phyloP scores from a whole-genome alignment of 2,329 filamentous ascomycete species.

The Claviceps arundinis region DNA sequence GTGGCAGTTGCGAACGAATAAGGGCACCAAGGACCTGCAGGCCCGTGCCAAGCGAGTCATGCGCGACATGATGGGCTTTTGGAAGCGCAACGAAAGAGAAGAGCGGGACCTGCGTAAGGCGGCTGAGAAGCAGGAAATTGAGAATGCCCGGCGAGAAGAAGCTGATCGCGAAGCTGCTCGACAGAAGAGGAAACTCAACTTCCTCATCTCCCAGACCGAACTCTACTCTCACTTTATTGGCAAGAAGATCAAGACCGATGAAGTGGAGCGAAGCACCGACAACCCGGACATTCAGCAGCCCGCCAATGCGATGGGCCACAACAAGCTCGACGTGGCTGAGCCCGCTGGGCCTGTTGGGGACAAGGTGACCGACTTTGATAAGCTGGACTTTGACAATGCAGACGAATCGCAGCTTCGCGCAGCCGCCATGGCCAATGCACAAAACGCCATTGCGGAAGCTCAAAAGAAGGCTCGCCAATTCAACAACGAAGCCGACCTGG shows the following conservation, averaged over 20 bases:
- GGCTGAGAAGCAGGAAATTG: slow-evolving; percentile 88
- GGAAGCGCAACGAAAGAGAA: slow-evolving; percentile 97
- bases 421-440: slow-evolving; percentile 88
- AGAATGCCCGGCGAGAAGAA: slow-evolving; percentile 92
- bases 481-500: slow-evolving; percentile 54
- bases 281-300: slow-evolving; percentile 56
- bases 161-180: slow-evolving; percentile 93
- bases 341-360: slow-evolving; percentile 39
- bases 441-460: slow-evolving; percentile 88
- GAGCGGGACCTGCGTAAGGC: slow-evolving; percentile 89
- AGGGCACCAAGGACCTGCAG: slow-evolving; percentile 95
- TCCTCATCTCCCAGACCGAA: slow-evolving; percentile 96
- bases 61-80: slow-evolving; percentile 99
- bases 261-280: slow-evolving; percentile 82
- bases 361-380: slow-evolving; percentile 87
- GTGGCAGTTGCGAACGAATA: slow-evolving; percentile 96
- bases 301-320: slow-evolving; percentile 25
- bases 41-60: slow-evolving; percentile 94
- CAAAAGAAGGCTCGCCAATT: slow-evolving; percentile 88
- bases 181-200: slow-evolving; percentile 98
- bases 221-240: slow-evolving; percentile 99
- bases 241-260: slow-evolving; percentile 96
- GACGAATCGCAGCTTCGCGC: slow-evolving; percentile 71
- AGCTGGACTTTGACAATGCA: slow-evolving; percentile 89
- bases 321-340: slow-evolving; percentile 36